Conservation (phyloP, 2,329 filamentous ascomycete genomes). For the Calonectria pauciramosa region DNA sequence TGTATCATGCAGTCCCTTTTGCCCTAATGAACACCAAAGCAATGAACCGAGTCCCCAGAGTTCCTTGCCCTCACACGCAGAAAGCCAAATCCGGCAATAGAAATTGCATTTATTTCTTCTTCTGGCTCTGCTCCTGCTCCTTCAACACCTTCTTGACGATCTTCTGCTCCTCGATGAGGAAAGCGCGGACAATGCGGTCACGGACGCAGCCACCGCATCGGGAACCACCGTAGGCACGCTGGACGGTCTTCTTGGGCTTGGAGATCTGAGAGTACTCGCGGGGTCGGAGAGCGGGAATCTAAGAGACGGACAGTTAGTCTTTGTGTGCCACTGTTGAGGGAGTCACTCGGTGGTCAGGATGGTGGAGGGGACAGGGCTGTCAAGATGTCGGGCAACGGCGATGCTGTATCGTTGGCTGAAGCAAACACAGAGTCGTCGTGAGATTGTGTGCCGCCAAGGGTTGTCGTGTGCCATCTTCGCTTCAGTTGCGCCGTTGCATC, state of each 20-base stretch:
- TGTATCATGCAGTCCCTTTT: slow-evolving; percentile 66
- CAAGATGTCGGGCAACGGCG: background rate
- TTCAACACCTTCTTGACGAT: slow-evolving; percentile 99
- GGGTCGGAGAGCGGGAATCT: slow-evolving; percentile 97
- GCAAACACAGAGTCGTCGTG: background rate
- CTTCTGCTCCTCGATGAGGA: slow-evolving; percentile 99
- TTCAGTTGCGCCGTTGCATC: slow-evolving; percentile 15
- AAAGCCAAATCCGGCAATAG: slow-evolving; percentile 49
- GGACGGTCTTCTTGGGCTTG: slow-evolving; percentile 99
- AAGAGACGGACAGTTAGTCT: slow-evolving; percentile 33
- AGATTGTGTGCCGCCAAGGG: background rate
- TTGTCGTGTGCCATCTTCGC: slow-evolving; percentile 1
- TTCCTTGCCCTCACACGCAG: slow-evolving; percentile 53
- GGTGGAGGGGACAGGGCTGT: slow-evolving; percentile 1
- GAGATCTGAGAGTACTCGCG: slow-evolving; percentile 98
- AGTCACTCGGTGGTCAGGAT: slow-evolving; percentile 26
- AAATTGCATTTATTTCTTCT: slow-evolving; percentile 75
- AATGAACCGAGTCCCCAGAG: slow-evolving; percentile 60
- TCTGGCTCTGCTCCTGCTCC: slow-evolving; percentile 87
- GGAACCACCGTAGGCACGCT: slow-evolving; percentile 97
- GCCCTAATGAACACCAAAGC: slow-evolving; percentile 67
- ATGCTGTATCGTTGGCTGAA: background rate
- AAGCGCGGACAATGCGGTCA: slow-evolving; percentile 97
- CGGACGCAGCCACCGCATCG: slow-evolving; percentile 99
- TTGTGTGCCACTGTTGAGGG: background rate